Evolutionary conservation across 164 flowering plant genomes (phyloP), one percentile per base, ranked within the genome.

Genomic region (Dillenia turbinata): DNA sequence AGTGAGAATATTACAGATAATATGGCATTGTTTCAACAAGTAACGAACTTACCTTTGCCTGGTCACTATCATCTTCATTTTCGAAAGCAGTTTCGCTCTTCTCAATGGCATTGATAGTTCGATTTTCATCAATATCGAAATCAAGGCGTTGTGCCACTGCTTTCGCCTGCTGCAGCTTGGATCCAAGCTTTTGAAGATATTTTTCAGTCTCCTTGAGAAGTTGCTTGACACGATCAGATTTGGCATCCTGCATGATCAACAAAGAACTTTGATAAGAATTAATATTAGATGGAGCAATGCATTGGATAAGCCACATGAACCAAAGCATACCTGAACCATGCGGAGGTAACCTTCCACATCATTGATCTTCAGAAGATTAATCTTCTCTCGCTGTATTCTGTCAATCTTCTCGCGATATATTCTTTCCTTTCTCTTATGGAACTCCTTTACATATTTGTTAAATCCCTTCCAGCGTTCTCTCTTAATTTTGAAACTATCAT

Each of bases 321-420:
- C 17, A 54, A 54, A 61, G 68, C 26, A 68, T 17, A 95, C 99
- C 97, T 95, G 94, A 74, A 95, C 99, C 99, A 95, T 95, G 49
- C 99, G 84, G 49, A 95, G 79, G 66, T 95, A 95, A 24, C 99
- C 99, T 78, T 95, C 99, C 72, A 95, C 99, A 69, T 95, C 99
- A 82, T 95, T 91, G 69, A 84, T 92, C 79, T 95, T 95, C 68
- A 95, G 73, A 26, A 95, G 77, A 76, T 90, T 91, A 53, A 95
- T 92, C 81, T 95, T 95, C 73, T 95, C 99, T 33, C 99, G 97
- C 74, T 95, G 99, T 62, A 95, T 95, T 73, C 96, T 82, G 74
- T 95, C 99, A 72, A 86, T 86, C 82, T 87, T 95, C 81, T 95
- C 99, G 9, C 97, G 90, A 65, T 91, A 96, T 58, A 82, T 73